These are phyloP conservation scores for Plasmodium reichenowi DNA, from an alignment of 169 alveolate species.

Conservation along the genomic window DNA sequence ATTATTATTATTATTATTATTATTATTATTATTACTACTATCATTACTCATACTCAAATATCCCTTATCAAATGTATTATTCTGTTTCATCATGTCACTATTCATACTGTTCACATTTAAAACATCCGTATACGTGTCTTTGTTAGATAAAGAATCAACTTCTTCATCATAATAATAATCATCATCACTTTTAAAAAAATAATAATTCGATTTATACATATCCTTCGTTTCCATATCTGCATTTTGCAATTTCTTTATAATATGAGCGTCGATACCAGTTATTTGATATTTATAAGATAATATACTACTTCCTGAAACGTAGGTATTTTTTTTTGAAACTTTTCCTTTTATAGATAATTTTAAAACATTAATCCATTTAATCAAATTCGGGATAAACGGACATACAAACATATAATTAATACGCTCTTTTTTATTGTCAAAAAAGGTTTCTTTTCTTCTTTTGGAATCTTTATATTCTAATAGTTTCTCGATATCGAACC, in stretches of 20 bases:
- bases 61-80: no score
- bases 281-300: conserved; percentile 46
- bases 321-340: conserved; percentile 5
- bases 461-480: conserved; percentile 39
- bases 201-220: conserved; percentile 62
- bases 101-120: conserved; percentile 9
- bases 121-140: background rate
- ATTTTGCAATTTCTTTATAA: conserved; percentile 78
- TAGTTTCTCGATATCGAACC: conserved; percentile 85
- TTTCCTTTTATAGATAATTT: conserved; percentile 32
- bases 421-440: conserved; percentile 74
- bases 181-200: conserved; percentile 54
- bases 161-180: conserved; percentile 25
- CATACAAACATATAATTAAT: conserved; percentile 51
- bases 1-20: conserved; percentile 24
- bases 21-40: background rate
- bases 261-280: conserved; percentile 31
- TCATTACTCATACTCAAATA: no score
- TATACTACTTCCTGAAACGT: conserved; percentile 16
- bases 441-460: conserved; percentile 63
- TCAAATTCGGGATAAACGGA: conserved; percentile 80
- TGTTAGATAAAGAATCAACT: conserved; percentile 19
- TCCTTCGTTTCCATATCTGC: conserved; percentile 78
- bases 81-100: no score
- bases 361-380: conserved; percentile 79